Percentiles rank a stretch among this genome's conserved stretches.
Conservation (phyloP, 208 protist species). For the Naegleria fowleri region DNA sequence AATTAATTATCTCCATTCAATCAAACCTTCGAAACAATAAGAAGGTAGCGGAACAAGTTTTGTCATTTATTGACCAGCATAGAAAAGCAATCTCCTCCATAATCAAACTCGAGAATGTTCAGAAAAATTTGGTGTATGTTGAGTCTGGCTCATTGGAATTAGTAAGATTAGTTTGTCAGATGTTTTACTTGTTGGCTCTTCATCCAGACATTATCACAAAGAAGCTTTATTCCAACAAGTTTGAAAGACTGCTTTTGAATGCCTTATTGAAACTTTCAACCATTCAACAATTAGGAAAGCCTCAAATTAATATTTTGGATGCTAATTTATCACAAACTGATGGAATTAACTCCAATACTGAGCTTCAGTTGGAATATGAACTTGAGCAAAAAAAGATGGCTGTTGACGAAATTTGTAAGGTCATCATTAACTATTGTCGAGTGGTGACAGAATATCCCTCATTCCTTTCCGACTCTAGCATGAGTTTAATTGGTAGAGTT, state of each 20-base stretch:
- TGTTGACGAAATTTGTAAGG: neutral
- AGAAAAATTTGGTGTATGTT: neutral
- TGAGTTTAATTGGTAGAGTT: neutral
- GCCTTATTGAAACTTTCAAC: neutral
- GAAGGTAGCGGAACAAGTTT: neutral
- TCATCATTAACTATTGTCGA: neutral
- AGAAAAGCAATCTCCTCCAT: neutral
- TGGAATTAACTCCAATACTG: neutral
- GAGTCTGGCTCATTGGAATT: neutral
- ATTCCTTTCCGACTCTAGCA: neutral
- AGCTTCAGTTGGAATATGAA: neutral
- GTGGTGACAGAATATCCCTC: neutral
- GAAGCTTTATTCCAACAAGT: neutral
- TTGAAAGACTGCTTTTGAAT: neutral
- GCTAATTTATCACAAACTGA: neutral
- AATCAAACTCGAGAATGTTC: neutral
- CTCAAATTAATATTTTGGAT: neutral
- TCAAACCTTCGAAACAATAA: neutral
- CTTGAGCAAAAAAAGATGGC: neutral
- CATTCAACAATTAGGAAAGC: neutral
- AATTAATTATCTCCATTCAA: neutral
- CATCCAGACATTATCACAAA: neutral
- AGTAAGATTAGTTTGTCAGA: neutral
- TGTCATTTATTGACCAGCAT: neutral
- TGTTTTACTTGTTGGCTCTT: neutral